Evolutionary conservation across 2,329 filamentous ascomycete species (phyloP).

Genomic region (Zymoseptoria brevis): DNA sequence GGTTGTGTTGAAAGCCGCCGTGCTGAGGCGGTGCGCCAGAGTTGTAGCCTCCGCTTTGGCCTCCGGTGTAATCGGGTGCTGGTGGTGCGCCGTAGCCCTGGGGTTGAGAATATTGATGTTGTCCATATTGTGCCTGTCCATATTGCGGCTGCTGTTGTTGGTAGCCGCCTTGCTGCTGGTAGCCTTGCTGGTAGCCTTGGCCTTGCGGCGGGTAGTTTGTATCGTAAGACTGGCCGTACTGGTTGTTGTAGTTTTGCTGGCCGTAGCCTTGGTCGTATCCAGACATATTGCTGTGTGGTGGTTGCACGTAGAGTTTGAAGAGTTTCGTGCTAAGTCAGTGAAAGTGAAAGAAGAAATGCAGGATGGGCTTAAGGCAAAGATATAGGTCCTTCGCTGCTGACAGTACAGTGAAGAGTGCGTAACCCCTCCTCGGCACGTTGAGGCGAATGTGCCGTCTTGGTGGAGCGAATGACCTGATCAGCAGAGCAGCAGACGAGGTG

Average conservation of each 20-base stretch:
- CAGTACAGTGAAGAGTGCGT: background rate
- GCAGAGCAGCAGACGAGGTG: background rate
- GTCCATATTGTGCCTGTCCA: conserved; percentile 16
- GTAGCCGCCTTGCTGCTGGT: conserved; percentile 17
- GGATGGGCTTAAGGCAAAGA: background rate
- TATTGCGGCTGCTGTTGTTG: conserved; percentile 2
- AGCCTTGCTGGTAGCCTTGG: conserved; percentile 9
- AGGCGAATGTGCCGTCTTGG: background rate
- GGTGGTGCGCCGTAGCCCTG: conserved; percentile 22
- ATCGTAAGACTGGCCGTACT: conserved; percentile 24
- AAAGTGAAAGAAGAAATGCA: background rate
- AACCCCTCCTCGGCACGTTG: background rate
- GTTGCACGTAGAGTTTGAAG: background rate
- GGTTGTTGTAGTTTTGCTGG: conserved; percentile 16
- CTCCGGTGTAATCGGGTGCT: conserved; percentile 20
- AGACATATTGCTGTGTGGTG: conserved; percentile 11
- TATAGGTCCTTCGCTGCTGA: background rate
- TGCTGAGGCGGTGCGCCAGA: conserved; percentile 18
- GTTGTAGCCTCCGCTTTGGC: conserved; percentile 23
- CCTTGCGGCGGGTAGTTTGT: conserved; percentile 17
- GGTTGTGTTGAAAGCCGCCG: conserved; percentile 22
- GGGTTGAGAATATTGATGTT: conserved; percentile 10
- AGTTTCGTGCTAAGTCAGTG: background rate
- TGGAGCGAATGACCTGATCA: background rate
- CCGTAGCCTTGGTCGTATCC: conserved; percentile 21